Conservation (phyloP, 805 yeast species). For the Starmerella apis region DNA sequence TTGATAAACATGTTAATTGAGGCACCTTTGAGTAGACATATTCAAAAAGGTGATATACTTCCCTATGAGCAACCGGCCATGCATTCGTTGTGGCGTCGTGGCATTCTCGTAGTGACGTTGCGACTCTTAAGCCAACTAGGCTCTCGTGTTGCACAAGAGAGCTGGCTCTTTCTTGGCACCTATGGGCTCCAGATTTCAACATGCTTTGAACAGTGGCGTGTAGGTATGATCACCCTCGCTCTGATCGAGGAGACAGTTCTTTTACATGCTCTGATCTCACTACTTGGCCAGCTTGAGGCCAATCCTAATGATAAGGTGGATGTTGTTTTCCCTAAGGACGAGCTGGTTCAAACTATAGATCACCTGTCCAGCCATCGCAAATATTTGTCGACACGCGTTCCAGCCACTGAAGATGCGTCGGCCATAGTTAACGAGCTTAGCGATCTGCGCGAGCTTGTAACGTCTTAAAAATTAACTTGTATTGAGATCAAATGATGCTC, state of each 20-base stretch:
- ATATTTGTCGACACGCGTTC: slow-evolving; percentile 38
- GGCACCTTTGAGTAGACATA: slow-evolving; percentile 55
- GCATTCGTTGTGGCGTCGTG: slow-evolving; percentile 79
- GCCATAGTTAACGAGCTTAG: slow-evolving; percentile 10
- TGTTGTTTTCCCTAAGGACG: slow-evolving; percentile 37
- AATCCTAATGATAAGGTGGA: slow-evolving; percentile 7
- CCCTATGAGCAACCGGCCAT: slow-evolving; percentile 45
- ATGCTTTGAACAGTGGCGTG: slow-evolving; percentile 60
- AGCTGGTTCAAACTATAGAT: slow-evolving; percentile 50
- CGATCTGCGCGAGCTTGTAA: slow-evolving; percentile 7
- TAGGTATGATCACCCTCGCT: slow-evolving; percentile 40
- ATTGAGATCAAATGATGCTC: background rate
- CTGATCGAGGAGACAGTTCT: slow-evolving; percentile 57
- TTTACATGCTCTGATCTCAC: slow-evolving; percentile 51
- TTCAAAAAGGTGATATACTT: slow-evolving; percentile 55
- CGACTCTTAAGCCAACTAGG: slow-evolving; percentile 55
- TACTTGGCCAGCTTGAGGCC: slow-evolving; percentile 33
- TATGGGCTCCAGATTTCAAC: slow-evolving; percentile 57
- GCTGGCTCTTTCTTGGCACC: slow-evolving; percentile 49
- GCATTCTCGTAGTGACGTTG: slow-evolving; percentile 59
- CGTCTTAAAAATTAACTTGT: background rate
- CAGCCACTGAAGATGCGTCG: slow-evolving; percentile 4
- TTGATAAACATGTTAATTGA: slow-evolving; percentile 59
- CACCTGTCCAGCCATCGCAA: slow-evolving; percentile 80
- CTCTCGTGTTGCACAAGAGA: slow-evolving; percentile 50